phyloP scores from a whole-genome alignment of 2,329 filamentous ascomycete genomes.

The Fusarium metavorans region DNA sequence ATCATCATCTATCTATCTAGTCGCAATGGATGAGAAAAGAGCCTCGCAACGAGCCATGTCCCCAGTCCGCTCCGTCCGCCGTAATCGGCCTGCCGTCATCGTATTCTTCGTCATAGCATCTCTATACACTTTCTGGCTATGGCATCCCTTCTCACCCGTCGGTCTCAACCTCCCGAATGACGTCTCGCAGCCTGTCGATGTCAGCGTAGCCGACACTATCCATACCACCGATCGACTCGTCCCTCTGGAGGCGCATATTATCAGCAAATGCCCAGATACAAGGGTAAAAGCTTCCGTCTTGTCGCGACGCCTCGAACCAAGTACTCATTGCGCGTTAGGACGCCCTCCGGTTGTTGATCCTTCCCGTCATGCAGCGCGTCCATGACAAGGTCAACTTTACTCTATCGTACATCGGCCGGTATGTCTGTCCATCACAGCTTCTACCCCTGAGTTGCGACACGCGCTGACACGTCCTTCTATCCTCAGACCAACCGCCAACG shows the following conservation, averaged over 20 bases:
- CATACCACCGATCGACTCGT: conserved; percentile 59
- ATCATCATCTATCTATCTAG: conserved; percentile 2
- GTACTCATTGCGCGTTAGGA: conserved; percentile 58
- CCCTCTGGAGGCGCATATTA: conserved; percentile 93
- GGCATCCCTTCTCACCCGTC: conserved; percentile 38
- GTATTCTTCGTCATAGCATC: conserved; percentile 41
- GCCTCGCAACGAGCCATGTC: conserved; percentile 34
- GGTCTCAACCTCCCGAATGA: not conserved
- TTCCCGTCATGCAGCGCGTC: conserved; percentile 88
- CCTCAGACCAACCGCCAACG: conserved; percentile 75
- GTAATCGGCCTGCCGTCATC: conserved; percentile 38
- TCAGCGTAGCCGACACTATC: conserved; percentile 2
- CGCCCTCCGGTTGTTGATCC: conserved; percentile 82
- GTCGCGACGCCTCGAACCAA: not conserved
- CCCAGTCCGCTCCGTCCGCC: conserved; percentile 39
- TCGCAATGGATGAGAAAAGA: conserved; percentile 50
- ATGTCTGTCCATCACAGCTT: conserved; percentile 42
- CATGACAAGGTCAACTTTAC: conserved; percentile 90
- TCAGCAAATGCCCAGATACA: conserved; percentile 97
- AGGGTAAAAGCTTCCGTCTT: conserved; percentile 56
- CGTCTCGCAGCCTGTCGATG: not conserved
- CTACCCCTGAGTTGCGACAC: not conserved
- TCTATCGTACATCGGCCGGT: conserved; percentile 90
- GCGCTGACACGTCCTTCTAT: not conserved
- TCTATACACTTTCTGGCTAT: conserved; percentile 44